Evolutionary conservation across 371 early-diverging fungal genomes (phyloP), one percentile per base, ranked within the genome.

Genomic region (Entomophthora muscae): DNA sequence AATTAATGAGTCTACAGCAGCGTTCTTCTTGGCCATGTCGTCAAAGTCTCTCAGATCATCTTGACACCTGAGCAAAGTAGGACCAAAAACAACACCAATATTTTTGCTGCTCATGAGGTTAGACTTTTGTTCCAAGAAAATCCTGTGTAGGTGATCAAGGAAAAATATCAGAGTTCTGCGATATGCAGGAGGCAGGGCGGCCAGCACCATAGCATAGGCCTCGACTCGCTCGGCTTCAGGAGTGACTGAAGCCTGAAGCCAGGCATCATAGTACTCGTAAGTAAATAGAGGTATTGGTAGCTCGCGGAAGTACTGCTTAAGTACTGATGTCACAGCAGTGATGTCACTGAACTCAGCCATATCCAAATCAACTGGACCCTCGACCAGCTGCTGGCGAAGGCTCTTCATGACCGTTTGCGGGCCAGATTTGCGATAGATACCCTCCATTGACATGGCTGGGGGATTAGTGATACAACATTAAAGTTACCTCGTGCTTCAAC

Each of bases 281-380:
- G 94, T 92, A 64, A 98, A 69, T 29, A 98, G 67, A 0, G 98
- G 98, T 62, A 91, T 84, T 0, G 95, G 95, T 70, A 95, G 63
- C 51, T 90, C 89, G 53, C 98, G 81, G 59, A 98, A 80, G 64
- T 93, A 98, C 69, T 93, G 94, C 70, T 95, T 95, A 64, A 98
- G 72, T 22, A 98, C 81, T 64, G 93, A 91, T 1, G 98, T 94
- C 21, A 94, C 78, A 21, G 84, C 78, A 57, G 81, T 78, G 56
- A 85, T 82, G 67, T 82, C 83, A 66, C 78, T 78, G 62, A 77
- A 73, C 27, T 75, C 65, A 12, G 75, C 72, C 5, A 75, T 69
- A 58, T 80, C 76, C 42, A 42, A 17, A 42, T 42, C 42, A 17
- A 42, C 42, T 5, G 42, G 42, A 5, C 42, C 42, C 5, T 42